Evolutionary conservation across 805 yeast species (phyloP), one percentile per base, ranked within the genome.

Genomic region (Blastobotrys robertii): DNA sequence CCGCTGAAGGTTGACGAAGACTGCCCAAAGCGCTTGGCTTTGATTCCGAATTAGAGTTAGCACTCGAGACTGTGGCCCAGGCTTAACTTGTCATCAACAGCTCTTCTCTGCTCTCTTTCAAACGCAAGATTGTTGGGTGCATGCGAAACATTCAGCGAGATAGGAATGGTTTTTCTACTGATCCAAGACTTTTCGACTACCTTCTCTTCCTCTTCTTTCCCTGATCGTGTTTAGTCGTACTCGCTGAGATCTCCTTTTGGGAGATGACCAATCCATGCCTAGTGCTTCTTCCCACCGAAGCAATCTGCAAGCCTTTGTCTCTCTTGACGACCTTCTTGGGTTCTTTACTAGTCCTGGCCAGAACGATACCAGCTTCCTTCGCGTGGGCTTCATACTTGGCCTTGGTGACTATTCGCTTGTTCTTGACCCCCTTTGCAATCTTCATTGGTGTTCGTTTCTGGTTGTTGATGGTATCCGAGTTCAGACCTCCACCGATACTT

Each of bases 401-500:
- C 30, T 48, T 39, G 49, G 77, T 73, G 14, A 64, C 59, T 30
- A 72, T 62, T 37, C 79, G 73, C 37, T 78, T 71, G 30, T 68
- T 64, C 19, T 84, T 67, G 80, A 88, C 82, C 2, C 95, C 95
- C 56, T 83, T 84, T 44, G 97, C 73, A 69, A 86, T 77, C 13
- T 74, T 60, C 87, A 92, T 88, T 14, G 97, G 95, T 76, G 86
- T 84, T 41, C 79, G 83, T 51, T 84, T 92, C 30, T 81, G 60
- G 42, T 65, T 74, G 25, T 19, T 19, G 25, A 19, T 19, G 4
- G 25, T 19, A 19, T 19, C 25, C 4, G 25, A 4, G 14, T 47
- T 43, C 25, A 51, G 49, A 8, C 58, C 62, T 19, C 57, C 66
- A 9, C 64, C 65, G 4, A 43, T 34, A 30, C 54, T 51, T n/a